These are phyloP conservation scores for Diaporthe caulivora DNA, from an alignment of 2,329 filamentous ascomycete species.

Conservation along the genomic window DNA sequence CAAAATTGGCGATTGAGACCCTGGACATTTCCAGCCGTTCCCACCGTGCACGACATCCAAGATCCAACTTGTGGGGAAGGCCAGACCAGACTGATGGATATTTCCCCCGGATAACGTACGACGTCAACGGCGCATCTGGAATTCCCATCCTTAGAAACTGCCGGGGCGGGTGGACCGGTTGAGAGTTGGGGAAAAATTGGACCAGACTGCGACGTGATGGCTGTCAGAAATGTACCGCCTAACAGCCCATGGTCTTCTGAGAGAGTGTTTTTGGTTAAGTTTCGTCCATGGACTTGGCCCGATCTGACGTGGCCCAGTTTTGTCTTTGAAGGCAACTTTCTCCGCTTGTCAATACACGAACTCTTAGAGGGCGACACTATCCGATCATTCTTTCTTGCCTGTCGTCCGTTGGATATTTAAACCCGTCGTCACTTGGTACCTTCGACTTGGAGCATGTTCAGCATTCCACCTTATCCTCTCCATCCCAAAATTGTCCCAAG, in stretches of 20 bases:
- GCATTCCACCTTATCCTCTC: neutral
- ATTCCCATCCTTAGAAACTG: conserved; percentile 16
- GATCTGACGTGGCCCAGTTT: neutral
- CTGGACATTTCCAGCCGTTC: neutral
- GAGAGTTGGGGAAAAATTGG: conserved; percentile 18
- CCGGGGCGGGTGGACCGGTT: conserved; percentile 10
- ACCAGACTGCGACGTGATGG: neutral
- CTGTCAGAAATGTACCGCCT: conserved; percentile 20
- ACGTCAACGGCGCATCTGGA: conserved; percentile 20
- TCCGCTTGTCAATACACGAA: conserved; percentile 22
- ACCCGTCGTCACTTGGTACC: conserved; percentile 5
- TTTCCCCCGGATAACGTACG: conserved; percentile 14
- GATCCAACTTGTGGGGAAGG: conserved; percentile 36
- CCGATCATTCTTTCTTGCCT: neutral
- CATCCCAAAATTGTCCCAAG: neutral
- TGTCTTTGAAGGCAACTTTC: conserved; percentile 21
- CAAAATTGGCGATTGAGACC: conserved; percentile 34
- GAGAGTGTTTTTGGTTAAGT: conserved; percentile 7
- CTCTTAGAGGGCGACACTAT: conserved; percentile 26
- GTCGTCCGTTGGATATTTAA: conserved; percentile 30
- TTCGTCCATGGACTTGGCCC: conserved; percentile 19
- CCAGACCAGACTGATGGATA: conserved; percentile 19
- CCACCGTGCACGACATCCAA: conserved; percentile 27
- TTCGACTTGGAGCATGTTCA: neutral
- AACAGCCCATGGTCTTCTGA: neutral